Percentiles rank a stretch among this genome's conserved stretches.
Evolutionary conservation across 2,329 filamentous ascomycete species (phyloP).

Genomic region (Ophiostoma montium): DNA sequence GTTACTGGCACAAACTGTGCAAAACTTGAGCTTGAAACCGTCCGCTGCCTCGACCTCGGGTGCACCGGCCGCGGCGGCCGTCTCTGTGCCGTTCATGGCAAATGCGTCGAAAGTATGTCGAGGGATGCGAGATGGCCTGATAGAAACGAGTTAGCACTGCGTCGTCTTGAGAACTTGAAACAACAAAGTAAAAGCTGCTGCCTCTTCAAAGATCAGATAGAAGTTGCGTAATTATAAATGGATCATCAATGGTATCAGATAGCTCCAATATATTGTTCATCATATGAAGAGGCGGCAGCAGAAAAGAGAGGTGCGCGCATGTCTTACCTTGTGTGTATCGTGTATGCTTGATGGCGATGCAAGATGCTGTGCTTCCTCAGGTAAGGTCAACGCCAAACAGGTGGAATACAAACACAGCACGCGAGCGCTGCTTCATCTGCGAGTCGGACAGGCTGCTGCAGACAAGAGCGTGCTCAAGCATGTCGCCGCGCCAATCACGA

Average conservation of each 20-base stretch:
- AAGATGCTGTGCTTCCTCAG: not conserved
- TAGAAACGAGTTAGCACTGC: not conserved
- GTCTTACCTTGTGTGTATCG: conserved; percentile 1
- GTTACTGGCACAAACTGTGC: conserved; percentile 97
- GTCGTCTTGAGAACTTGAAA: not conserved
- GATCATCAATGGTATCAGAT: conserved; percentile 51
- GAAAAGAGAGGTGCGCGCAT: not conserved
- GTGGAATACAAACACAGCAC: not conserved
- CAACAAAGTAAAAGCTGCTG: conserved; percentile 1
- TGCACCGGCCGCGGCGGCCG: conserved; percentile 17
- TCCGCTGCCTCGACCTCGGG: conserved; percentile 34
- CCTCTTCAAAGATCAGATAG: conserved; percentile 15
- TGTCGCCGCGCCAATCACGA: not conserved
- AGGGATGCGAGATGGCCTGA: not conserved
- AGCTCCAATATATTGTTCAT: conserved; percentile 58
- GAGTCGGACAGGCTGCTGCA: conserved; percentile 1
- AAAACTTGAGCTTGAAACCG: conserved; percentile 87
- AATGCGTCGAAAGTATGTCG: not conserved
- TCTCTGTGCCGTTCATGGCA: not conserved
- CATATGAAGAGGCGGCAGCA: conserved; percentile 17
- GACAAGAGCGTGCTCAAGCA: not conserved
- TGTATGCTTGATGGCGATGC: not conserved
- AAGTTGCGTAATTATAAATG: conserved; percentile 23
- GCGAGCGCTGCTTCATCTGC: conserved; percentile 6
- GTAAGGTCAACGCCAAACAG: conserved; percentile 2